These are phyloP conservation scores for Theileria parva DNA, from an alignment of 169 alveolate species.

Conservation along the genomic window DNA sequence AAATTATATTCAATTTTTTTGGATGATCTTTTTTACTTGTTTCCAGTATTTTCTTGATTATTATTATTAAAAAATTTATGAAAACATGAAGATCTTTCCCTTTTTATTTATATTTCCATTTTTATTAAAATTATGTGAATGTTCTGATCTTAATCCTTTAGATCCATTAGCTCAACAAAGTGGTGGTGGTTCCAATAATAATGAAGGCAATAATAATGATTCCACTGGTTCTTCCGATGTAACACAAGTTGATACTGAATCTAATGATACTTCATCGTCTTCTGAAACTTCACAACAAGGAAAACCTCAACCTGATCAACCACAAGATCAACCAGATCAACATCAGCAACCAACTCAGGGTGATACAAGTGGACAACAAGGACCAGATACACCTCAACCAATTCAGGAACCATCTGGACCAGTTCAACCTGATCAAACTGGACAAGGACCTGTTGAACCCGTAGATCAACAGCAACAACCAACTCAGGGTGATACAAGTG, in stretches of 20 bases:
- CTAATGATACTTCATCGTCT: too few species aligned
- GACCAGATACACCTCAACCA: not conserved
- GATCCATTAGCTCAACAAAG: not conserved
- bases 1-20: not conserved
- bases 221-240: too few species aligned
- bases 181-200: not conserved
- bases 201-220: too few species aligned
- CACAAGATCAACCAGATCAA: not conserved
- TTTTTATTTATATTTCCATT: not conserved
- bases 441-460: too few species aligned
- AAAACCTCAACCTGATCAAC: not conserved
- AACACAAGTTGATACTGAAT: too few species aligned
- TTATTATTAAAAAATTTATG: not conserved
- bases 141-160: not conserved
- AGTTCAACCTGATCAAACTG: too few species aligned
- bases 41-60: not conserved
- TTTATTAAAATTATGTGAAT: not conserved
- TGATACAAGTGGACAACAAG: too few species aligned
- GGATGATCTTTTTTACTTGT: not conserved
- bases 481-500: too few species aligned
- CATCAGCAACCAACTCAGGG: not conserved
- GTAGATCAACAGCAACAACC: not conserved
- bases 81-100: not conserved
- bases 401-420: not conserved
- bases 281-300: too few species aligned